A percentile compares a stretch with the other conserved stretches of the same genome.
These are phyloP conservation scores for Leucocoprinus leucothites DNA, from an alignment of 768 basidiomycete species.

Conservation along the genomic window DNA sequence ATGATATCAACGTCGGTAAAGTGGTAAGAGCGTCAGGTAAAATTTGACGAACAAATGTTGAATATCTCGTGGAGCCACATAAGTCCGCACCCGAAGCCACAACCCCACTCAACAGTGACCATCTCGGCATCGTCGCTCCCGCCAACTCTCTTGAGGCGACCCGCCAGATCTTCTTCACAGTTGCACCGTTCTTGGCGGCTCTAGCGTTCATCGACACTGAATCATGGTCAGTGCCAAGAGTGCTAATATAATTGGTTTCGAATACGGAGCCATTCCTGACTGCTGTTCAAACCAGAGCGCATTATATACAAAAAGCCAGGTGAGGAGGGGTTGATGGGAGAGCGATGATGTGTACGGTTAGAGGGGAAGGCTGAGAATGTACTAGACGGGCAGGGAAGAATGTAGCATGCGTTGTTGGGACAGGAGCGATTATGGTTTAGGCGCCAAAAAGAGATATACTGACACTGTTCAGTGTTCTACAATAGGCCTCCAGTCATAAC, in stretches of 20 bases:
- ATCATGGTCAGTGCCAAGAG: conserved; percentile 62
- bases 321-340: conserved; percentile 76
- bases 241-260: conserved; percentile 76
- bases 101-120: conserved; percentile 69
- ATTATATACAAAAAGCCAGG: conserved; percentile 77
- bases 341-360: conserved; percentile 80
- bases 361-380: conserved; percentile 68
- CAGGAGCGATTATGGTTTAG: conserved; percentile 77
- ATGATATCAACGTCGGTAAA: too few species aligned
- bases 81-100: conserved; percentile 58
- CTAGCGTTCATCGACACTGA: conserved; percentile 39
- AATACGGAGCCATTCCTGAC: conserved; percentile 81
- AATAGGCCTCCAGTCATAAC: conserved; percentile 23
- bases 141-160: conserved; percentile 71
- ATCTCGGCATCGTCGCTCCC: conserved; percentile 79
- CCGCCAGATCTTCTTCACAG: conserved; percentile 82
- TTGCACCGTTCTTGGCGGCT: conserved; percentile 48
- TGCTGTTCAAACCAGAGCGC: conserved; percentile 78
- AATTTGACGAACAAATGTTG: conserved; percentile 61
- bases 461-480: conserved; percentile 48
- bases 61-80: conserved; percentile 69
- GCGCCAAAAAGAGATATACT: conserved; percentile 56
- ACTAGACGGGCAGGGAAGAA: conserved; percentile 82
- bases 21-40: too few species aligned
- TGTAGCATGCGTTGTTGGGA: conserved; percentile 67